phyloP scores from a whole-genome alignment of 73 alveolate genomes.

The Paraurostyla sp. region DNA sequence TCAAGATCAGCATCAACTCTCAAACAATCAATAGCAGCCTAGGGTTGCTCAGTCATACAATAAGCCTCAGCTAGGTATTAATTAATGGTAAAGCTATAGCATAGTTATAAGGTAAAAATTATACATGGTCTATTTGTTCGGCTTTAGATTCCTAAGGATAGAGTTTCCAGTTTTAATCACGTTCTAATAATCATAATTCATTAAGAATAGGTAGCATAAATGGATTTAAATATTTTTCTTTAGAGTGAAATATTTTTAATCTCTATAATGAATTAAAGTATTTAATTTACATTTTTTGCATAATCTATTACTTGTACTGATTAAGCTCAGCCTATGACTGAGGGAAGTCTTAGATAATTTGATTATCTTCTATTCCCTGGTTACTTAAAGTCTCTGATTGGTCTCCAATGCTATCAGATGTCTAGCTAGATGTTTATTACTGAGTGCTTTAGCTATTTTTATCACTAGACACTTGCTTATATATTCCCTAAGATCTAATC shows the following conservation, averaged over 20 bases:
- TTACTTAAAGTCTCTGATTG: background rate
- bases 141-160: conserved; percentile 26
- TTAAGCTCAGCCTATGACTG: background rate
- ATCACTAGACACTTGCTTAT: background rate
- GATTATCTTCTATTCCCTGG: background rate
- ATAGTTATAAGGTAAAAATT: background rate
- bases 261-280: background rate
- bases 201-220: conserved; percentile 31
- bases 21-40: conserved; percentile 34
- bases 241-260: conserved; percentile 10
- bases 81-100: conserved; percentile 20
- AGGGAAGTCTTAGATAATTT: background rate
- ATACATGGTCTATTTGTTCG: conserved; percentile 13
- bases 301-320: conserved; percentile 16
- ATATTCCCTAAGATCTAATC: background rate
- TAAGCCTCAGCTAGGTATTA: conserved; percentile 58
- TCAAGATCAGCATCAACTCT: background rate
- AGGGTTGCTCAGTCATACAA: conserved; percentile 42
- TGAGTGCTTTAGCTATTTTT: too few relatives aligned
- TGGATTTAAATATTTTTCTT: conserved; percentile 21
- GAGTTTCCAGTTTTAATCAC: conserved; percentile 9
- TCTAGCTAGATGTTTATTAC: too few relatives aligned
- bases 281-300: background rate
- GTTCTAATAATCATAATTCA: conserved; percentile 7
- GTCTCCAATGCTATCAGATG: too few relatives aligned